A percentile compares a stretch with the other conserved stretches of the same genome.
phyloP scores from a whole-genome alignment of 108 stramenopile genomes.

The Skeletonema grethae region DNA sequence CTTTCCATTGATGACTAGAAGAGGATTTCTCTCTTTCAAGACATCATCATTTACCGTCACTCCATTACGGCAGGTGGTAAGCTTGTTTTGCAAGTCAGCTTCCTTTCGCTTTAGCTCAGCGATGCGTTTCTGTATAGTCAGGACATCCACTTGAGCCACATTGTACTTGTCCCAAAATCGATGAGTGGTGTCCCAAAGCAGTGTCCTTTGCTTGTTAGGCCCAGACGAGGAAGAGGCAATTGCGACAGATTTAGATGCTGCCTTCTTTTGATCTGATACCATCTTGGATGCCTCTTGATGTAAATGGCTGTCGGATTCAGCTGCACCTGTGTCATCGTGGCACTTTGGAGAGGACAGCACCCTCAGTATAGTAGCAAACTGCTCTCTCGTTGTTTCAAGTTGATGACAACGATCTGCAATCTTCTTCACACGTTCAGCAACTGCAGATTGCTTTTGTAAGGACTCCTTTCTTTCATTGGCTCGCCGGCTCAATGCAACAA shows the following conservation, averaged over 20 bases:
- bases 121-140: slow-evolving; percentile 21
- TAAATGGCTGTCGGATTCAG: no score
- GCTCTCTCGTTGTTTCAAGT: slow-evolving; percentile 42
- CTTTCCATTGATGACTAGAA: slow-evolving; percentile 50
- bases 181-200: slow-evolving; percentile 23
- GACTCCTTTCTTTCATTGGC: slow-evolving; percentile 43
- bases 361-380: slow-evolving; percentile 36
- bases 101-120: slow-evolving; percentile 26
- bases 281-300: background rate
- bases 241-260: background rate
- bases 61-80: slow-evolving; percentile 39
- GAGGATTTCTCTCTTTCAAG: slow-evolving; percentile 36
- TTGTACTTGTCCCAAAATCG: slow-evolving; percentile 53
- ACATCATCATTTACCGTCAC: slow-evolving; percentile 49
- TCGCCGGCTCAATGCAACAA: slow-evolving; percentile 27
- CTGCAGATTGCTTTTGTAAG: slow-evolving; percentile 19
- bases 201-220: background rate
- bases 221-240: background rate
- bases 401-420: slow-evolving; percentile 28
- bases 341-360: background rate
- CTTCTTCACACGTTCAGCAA: slow-evolving; percentile 46
- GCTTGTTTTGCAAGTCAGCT: slow-evolving; percentile 26
- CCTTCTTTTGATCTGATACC: background rate
- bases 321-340: background rate
- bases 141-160: slow-evolving; percentile 36